These are phyloP conservation scores for Cadophora sp. DNA, from an alignment of 2,329 filamentous ascomycete species.

Conservation along the genomic window DNA sequence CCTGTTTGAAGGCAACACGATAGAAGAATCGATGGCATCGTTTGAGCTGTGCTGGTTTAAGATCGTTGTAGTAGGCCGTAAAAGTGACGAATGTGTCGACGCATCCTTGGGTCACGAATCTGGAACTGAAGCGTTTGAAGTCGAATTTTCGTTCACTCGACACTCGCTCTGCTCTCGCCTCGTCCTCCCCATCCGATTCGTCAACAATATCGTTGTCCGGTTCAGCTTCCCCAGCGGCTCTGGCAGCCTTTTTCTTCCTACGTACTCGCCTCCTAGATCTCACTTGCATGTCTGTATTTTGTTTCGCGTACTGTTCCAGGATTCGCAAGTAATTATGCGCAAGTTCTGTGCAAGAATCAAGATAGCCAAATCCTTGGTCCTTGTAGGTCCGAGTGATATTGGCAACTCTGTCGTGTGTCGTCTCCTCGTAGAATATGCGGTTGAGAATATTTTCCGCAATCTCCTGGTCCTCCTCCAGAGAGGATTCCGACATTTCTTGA, in stretches of 20 bases:
- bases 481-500: constrained; percentile 87
- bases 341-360: constrained; percentile 91
- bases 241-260: constrained; percentile 73
- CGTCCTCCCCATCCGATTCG: constrained; percentile 78
- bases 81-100: constrained; percentile 90
- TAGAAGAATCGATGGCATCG: constrained; percentile 94
- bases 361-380: constrained; percentile 90
- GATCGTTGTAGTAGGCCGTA: constrained; percentile 79
- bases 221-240: constrained; percentile 50
- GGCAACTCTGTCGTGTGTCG: constrained; percentile 87
- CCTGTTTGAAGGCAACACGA: constrained; percentile 91
- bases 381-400: constrained; percentile 86
- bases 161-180: constrained; percentile 71
- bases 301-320: constrained; percentile 90
- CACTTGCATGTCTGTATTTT: constrained; percentile 92
- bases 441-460: constrained; percentile 97
- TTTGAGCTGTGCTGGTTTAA: constrained; percentile 83
- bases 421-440: constrained; percentile 97
- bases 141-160: constrained; percentile 91
- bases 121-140: constrained; percentile 81
- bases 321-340: constrained; percentile 91
- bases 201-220: constrained; percentile 61
- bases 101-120: constrained; percentile 83
- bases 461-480: constrained; percentile 91
- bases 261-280: constrained; percentile 78